Evolutionary conservation across 306 rosid species (phyloP).

Genomic region (Ormosia semicastrata): DNA sequence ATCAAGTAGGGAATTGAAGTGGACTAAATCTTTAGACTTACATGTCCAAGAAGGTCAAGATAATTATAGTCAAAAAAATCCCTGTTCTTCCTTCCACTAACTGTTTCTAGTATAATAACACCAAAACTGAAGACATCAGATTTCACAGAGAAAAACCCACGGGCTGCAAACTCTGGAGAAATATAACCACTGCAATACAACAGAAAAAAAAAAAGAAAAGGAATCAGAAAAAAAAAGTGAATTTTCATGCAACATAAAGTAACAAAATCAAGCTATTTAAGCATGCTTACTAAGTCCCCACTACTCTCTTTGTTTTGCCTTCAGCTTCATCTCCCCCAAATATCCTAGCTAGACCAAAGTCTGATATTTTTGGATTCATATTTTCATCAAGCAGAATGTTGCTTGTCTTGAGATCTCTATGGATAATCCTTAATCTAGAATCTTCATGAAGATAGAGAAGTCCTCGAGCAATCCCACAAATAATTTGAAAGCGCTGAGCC

Average conservation of each 20-base stretch:
- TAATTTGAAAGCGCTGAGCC: slow-evolving; percentile 47
- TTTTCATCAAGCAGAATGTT: slow-evolving; percentile 51
- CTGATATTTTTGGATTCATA: slow-evolving; percentile 63
- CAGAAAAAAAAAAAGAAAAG: neutral
- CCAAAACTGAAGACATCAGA: slow-evolving; percentile 66
- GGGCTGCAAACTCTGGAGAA: slow-evolving; percentile 56
- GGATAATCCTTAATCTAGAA: slow-evolving; percentile 55
- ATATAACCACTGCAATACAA: slow-evolving; percentile 54
- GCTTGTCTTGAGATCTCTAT: slow-evolving; percentile 57
- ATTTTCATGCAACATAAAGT: neutral
- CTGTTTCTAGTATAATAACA: slow-evolving; percentile 46
- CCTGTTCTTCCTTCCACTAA: slow-evolving; percentile 46
- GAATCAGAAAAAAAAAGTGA: neutral
- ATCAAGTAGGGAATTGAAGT: neutral
- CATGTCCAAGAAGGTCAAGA: slow-evolving; percentile 56
- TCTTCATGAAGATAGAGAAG: slow-evolving; percentile 61
- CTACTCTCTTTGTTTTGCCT: slow-evolving; percentile 47
- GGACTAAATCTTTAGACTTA: slow-evolving; percentile 25
- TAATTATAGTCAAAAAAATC: slow-evolving; percentile 30
- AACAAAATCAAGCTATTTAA: neutral
- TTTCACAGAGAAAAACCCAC: slow-evolving; percentile 53
- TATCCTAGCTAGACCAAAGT: slow-evolving; percentile 58
- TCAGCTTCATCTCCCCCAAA: slow-evolving; percentile 43
- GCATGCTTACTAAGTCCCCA: slow-evolving; percentile 57
- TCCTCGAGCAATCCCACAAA: slow-evolving; percentile 50